Conservation (phyloP, 345 rosid species). For the Brassica nigra region DNA sequence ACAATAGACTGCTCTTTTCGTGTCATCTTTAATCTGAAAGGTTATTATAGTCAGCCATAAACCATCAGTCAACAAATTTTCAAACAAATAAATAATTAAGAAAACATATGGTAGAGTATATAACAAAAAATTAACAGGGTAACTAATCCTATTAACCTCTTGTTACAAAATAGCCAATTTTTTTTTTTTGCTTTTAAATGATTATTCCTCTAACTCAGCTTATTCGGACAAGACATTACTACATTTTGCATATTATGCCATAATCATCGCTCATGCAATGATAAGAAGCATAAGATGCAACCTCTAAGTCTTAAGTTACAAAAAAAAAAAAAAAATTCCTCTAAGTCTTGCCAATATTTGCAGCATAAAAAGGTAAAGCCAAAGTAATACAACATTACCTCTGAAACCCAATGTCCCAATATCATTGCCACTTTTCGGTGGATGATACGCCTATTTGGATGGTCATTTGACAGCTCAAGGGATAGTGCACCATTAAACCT, state of each 20-base stretch:
- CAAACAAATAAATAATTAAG: neutral
- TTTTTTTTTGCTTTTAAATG: neutral
- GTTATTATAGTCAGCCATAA: constrained; percentile 37
- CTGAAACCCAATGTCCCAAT: constrained; percentile 99
- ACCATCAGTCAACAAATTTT: constrained; percentile 7
- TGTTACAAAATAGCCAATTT: neutral
- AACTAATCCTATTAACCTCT: neutral
- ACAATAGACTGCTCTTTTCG: constrained; percentile 84
- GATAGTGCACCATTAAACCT: constrained; percentile 97
- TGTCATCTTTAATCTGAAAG: constrained; percentile 86
- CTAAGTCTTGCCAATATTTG: neutral
- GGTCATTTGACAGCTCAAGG: constrained; percentile 84
- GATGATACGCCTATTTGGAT: constrained; percentile 87
- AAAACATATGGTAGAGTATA: neutral
- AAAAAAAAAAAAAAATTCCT: too few relatives aligned
- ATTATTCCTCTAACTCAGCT: constrained; percentile 6
- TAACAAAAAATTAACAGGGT: neutral
- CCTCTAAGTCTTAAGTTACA: too few relatives aligned
- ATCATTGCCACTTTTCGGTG: constrained; percentile 92
- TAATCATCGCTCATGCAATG: neutral
- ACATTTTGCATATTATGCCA: constrained; percentile 13
- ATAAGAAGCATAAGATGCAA: neutral
- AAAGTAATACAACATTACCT: constrained; percentile 53
- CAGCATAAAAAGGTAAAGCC: neutral
- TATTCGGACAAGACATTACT: constrained; percentile 10